phyloP scores from a whole-genome alignment of 2,329 filamentous ascomycete species.

The Alternaria triticina region DNA sequence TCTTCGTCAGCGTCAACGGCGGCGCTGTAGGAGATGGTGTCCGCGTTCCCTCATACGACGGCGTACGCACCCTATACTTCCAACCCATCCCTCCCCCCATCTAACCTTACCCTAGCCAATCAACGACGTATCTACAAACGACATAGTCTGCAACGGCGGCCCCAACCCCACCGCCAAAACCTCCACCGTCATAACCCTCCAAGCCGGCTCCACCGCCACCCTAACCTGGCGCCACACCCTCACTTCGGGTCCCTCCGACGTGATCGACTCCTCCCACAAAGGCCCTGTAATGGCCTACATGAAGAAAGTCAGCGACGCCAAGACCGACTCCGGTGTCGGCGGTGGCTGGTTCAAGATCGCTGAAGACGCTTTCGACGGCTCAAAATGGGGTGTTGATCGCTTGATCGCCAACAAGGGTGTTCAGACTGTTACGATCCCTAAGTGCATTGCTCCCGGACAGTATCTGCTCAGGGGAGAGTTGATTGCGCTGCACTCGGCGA shows the following conservation, averaged over 20 bases:
- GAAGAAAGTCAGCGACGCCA: conserved; percentile 61
- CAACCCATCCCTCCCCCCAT: not conserved
- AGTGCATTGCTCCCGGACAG: conserved; percentile 45
- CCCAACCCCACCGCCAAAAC: conserved; percentile 55
- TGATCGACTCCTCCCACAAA: conserved; percentile 64
- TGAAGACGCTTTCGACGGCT: conserved; percentile 47
- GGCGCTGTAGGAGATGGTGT: conserved; percentile 58
- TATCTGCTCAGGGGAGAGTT: conserved; percentile 54
- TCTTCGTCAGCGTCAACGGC: conserved; percentile 58
- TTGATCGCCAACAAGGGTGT: conserved; percentile 51
- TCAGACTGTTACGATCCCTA: conserved; percentile 48
- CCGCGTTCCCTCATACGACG: conserved; percentile 54
- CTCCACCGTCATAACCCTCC: conserved; percentile 47
- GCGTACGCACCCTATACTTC: conserved; percentile 19
- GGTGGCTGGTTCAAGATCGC: conserved; percentile 27
- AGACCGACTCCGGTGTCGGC: conserved; percentile 38
- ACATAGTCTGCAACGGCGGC: conserved; percentile 64
- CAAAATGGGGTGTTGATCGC: conserved; percentile 44
- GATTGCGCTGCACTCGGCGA: conserved; percentile 52
- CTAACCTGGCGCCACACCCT: conserved; percentile 67
- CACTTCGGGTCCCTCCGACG: conserved; percentile 54
- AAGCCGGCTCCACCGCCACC: conserved; percentile 57
- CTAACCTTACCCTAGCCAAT: conserved; percentile 50
- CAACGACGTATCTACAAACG: conserved; percentile 60
- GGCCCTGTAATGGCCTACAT: conserved; percentile 64